Evolutionary conservation across 2,329 filamentous ascomycete species (phyloP), one percentile per base, ranked within the genome.

Genomic region (Nothophoma quercina): DNA sequence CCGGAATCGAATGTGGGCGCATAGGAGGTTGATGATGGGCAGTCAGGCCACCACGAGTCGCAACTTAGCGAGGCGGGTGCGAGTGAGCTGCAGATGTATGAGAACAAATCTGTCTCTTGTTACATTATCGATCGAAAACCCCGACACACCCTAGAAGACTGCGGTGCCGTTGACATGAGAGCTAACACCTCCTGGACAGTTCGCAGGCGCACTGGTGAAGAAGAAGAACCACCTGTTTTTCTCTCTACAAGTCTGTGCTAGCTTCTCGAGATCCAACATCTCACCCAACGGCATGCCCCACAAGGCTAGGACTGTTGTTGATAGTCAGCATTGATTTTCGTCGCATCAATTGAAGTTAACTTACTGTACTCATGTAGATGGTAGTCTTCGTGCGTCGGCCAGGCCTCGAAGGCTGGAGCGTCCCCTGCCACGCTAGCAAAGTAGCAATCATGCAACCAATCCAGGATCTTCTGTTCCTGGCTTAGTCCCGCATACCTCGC

Each of bases 401-500:
- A 83, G 0, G 82, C 79, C 74, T 91, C 88, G 56, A 90, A 89
- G 0, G 82, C 78, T 16, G 82, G 83, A 10, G 80, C 76, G 65
- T 91, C 88, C 0, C 85, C 85, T 0, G 82, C 85, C 1, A 88
- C 86, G 0, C 83, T 85, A 0, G 87, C 79, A 60, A 91, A 90
- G 44, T 87, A 85, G 59, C 81, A 83, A 64, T 90, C 85, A 76
- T 89, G 88, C 52, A 90, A 57, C 87, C 87, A 91, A 45, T 83
- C 81, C 7, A 84, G 75, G 4, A 86, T 80, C 35, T 81, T 80
- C 39, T 83, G 73, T 41, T 83, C 81, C 58, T 83, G 81, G 38
- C 77, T 77, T 3, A 85, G 50, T 0, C 83, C 83, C 0, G 78
- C 79, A 63, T 78, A 85, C 7, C 71, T 47, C 40, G 78, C 69